phyloP scores from a whole-genome alignment of 164 flowering plant genomes.

The Vitis cinerea region DNA sequence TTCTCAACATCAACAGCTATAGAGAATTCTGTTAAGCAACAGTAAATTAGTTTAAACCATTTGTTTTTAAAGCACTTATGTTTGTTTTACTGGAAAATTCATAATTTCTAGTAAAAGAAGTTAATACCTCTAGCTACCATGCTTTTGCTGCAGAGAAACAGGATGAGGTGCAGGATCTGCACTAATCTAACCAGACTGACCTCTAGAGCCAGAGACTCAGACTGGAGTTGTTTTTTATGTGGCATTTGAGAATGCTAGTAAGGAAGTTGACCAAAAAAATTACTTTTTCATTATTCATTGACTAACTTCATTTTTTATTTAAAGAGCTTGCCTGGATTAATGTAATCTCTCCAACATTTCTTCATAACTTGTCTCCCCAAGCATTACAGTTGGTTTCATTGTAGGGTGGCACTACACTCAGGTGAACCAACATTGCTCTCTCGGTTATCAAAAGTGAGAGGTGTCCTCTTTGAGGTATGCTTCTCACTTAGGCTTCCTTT shows the following conservation, averaged over 20 bases:
- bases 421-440: slow-evolving; percentile 33
- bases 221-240: slow-evolving; percentile 27
- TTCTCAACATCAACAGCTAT: not conserved
- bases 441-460: slow-evolving; percentile 41
- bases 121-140: slow-evolving; percentile 43
- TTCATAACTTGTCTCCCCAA: slow-evolving; percentile 30
- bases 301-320: slow-evolving; percentile 10
- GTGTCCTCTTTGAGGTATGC: slow-evolving; percentile 60
- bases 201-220: slow-evolving; percentile 41
- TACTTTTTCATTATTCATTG: slow-evolving; percentile 3
- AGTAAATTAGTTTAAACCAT: not conserved
- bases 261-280: slow-evolving; percentile 27
- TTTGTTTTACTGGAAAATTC: slow-evolving; percentile 4
- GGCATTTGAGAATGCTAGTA: slow-evolving; percentile 43
- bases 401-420: slow-evolving; percentile 30
- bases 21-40: not conserved
- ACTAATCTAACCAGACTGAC: slow-evolving; percentile 49
- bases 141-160: slow-evolving; percentile 66
- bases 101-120: slow-evolving; percentile 16
- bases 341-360: slow-evolving; percentile 13
- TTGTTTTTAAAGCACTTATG: slow-evolving; percentile 2
- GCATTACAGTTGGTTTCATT: slow-evolving; percentile 44
- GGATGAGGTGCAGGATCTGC: slow-evolving; percentile 52
- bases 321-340: slow-evolving; percentile 17
- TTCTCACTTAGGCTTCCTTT: slow-evolving; percentile 43